Evolutionary conservation across 1,284 basidiomycete genomes (phyloP).

Genomic region (Puccinia brachypodii): DNA sequence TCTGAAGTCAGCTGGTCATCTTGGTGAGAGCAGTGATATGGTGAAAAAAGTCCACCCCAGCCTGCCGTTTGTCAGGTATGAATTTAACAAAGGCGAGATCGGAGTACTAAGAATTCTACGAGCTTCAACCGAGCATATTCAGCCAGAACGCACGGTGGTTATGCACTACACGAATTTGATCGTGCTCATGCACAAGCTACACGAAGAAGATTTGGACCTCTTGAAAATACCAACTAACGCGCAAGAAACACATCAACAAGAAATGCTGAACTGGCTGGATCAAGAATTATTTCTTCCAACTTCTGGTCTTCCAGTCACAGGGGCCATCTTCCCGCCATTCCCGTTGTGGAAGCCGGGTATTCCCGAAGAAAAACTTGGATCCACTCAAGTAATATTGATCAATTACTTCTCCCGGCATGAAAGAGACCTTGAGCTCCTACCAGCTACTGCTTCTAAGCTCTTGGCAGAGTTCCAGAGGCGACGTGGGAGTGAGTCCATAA

Average conservation of each 20-base stretch:
- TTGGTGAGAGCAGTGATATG: neutral
- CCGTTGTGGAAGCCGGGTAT: neutral
- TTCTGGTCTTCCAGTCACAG: neutral
- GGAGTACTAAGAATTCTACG: too few species aligned
- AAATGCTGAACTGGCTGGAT: neutral
- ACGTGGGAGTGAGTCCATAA: neutral
- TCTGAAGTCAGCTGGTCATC: neutral
- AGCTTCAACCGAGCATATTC: too few species aligned
- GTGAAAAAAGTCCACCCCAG: neutral
- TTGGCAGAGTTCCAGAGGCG: neutral
- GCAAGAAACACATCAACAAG: neutral
- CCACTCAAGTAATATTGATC: neutral
- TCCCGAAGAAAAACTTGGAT: neutral
- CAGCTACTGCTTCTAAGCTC: neutral
- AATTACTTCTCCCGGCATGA: neutral
- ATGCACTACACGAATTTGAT: neutral
- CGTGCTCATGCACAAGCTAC: neutral
- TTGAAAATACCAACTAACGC: neutral
- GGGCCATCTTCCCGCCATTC: neutral
- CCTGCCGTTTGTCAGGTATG: neutral
- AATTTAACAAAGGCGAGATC: neutral
- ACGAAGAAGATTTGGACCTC: neutral
- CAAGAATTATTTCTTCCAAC: neutral
- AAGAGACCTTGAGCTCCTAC: neutral
- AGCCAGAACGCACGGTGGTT: neutral